phyloP scores from a whole-genome alignment of 345 rosid genomes.

The Linum usitatissimum region DNA sequence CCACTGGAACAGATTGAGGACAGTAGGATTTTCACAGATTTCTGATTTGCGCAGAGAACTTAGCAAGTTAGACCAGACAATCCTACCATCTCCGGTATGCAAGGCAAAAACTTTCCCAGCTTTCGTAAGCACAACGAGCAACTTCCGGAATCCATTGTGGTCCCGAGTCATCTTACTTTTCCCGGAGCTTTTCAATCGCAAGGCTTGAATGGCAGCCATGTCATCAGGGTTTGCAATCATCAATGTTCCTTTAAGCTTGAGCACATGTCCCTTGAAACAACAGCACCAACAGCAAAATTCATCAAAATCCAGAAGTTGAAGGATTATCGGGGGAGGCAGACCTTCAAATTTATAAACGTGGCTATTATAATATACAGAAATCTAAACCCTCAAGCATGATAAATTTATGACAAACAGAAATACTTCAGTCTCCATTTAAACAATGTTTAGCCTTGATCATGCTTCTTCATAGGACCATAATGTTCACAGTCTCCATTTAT shows the following conservation, averaged over 20 bases:
- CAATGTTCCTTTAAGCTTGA: slow-evolving; percentile 87
- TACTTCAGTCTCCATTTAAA: not conserved
- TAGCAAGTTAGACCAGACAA: slow-evolving; percentile 83
- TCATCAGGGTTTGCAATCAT: slow-evolving; percentile 97
- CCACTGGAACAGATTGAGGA: slow-evolving; percentile 72
- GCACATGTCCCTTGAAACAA: slow-evolving; percentile 61
- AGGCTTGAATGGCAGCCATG: slow-evolving; percentile 66
- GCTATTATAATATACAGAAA: not conserved
- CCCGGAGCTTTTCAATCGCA: slow-evolving; percentile 79
- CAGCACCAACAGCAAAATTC: slow-evolving; percentile 1
- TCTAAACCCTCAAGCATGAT: no score
- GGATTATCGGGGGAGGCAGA: not conserved
- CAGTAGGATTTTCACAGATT: slow-evolving; percentile 43
- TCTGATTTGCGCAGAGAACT: slow-evolving; percentile 52
- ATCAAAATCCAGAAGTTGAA: slow-evolving; percentile 17
- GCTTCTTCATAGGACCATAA: not conserved
- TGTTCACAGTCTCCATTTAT: not conserved
- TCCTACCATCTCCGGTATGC: slow-evolving; percentile 91
- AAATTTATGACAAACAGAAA: not conserved
- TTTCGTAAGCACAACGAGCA: slow-evolving; percentile 71
- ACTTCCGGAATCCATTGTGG: slow-evolving; percentile 94
- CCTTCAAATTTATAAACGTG: not conserved
- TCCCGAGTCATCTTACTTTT: slow-evolving; percentile 94
- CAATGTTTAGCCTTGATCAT: not conserved
- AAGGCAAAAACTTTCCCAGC: slow-evolving; percentile 82